Evolutionary conservation across 1,284 basidiomycete species (phyloP).

Genomic region (Neolentinus lepideus): DNA sequence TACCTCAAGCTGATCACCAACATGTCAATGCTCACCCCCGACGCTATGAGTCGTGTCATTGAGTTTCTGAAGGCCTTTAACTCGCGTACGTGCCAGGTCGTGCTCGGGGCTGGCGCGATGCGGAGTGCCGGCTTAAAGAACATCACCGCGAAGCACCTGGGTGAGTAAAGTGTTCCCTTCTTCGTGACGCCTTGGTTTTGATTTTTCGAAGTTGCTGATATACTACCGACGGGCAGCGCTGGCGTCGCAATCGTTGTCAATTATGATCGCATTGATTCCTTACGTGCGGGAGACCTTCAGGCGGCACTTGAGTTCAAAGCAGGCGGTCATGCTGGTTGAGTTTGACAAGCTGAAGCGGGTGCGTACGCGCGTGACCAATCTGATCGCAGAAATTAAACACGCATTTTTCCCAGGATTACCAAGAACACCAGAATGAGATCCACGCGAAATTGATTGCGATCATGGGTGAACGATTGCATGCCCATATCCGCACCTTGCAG

Average conservation of each 20-base stretch:
- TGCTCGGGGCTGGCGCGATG: conserved; percentile 97
- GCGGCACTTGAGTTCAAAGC: conserved; percentile 86
- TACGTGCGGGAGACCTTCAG: conserved; percentile 94
- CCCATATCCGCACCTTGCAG: conserved; percentile 79
- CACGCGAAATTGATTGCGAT: conserved; percentile 97
- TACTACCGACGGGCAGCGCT: conserved; percentile 51
- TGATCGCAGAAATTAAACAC: background rate
- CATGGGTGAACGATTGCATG: conserved; percentile 91
- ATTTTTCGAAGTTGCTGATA: conserved; percentile 9
- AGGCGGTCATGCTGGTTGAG: conserved; percentile 94
- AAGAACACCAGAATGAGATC: conserved; percentile 99
- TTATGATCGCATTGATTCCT: conserved; percentile 93
- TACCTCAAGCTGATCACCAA: conserved; percentile 90
- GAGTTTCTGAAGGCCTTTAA: conserved; percentile 98
- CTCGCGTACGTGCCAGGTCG: conserved; percentile 96
- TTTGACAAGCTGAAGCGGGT: conserved; percentile 97
- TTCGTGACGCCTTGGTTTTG: conserved; percentile 1
- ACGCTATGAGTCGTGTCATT: conserved; percentile 89
- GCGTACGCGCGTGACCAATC: conserved; percentile 20
- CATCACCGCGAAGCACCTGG: conserved; percentile 96
- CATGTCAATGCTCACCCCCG: conserved; percentile 83
- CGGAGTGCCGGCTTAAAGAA: conserved; percentile 95
- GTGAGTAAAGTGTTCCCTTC: conserved; percentile 31
- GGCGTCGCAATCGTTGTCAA: conserved; percentile 91
- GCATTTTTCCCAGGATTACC: conserved; percentile 74